A percentile compares a stretch with the other conserved stretches of the same genome.
Conservation (phyloP, 2,329 filamentous ascomycete genomes). For the Tolypocladium ophioglossoides region DNA sequence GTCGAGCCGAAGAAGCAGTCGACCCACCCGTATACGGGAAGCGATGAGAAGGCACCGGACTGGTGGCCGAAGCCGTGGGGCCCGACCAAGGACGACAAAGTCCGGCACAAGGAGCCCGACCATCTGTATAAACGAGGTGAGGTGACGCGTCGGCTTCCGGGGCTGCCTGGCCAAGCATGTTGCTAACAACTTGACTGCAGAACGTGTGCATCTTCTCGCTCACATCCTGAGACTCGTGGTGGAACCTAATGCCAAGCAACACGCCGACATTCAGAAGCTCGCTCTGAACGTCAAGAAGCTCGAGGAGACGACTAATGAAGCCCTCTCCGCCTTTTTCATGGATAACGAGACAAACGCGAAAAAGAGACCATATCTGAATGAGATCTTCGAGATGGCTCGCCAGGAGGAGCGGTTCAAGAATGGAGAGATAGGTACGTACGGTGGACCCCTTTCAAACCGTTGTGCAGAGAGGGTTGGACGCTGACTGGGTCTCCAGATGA, state of each 20-base stretch:
- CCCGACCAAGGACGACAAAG: constrained; percentile 37
- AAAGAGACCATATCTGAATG: constrained; percentile 45
- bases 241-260: constrained; percentile 37
- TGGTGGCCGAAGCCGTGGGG: constrained; percentile 57
- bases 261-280: constrained; percentile 40
- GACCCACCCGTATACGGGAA: constrained; percentile 60
- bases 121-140: constrained; percentile 59
- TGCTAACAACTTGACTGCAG: constrained; percentile 21
- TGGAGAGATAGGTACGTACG: constrained; percentile 47
- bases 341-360: constrained; percentile 44
- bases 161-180: background rate
- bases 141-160: constrained; percentile 3
- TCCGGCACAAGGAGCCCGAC: constrained; percentile 63
- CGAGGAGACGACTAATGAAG: constrained; percentile 47
- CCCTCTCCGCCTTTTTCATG: constrained; percentile 45
- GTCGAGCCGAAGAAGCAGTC: constrained; percentile 71
- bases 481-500: constrained; percentile 28
- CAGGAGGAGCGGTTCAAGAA: constrained; percentile 45
- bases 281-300: constrained; percentile 43
- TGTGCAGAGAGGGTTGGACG: background rate
- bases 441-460: background rate
- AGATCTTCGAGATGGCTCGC: constrained; percentile 51
- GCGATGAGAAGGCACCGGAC: constrained; percentile 48
- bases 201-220: constrained; percentile 46
- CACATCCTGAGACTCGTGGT: constrained; percentile 51